Evolutionary conservation across 169 alveolate genomes (phyloP), one percentile per base, ranked within the genome.

Genomic region (Plasmodium adleri): DNA sequence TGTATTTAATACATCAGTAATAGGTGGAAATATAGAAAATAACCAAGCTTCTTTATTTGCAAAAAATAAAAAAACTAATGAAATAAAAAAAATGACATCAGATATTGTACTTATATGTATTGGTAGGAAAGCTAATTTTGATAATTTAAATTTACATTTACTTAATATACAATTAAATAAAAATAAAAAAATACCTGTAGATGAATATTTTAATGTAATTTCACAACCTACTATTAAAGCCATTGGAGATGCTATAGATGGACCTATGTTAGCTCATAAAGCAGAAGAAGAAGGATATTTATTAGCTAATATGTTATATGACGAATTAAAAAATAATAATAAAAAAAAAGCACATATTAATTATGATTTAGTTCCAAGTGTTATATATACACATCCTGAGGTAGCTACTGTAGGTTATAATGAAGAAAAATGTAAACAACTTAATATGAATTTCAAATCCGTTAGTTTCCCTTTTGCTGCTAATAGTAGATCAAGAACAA

Each of bases 181-280:
- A 92, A 93, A 90, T 24, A 98, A 98, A 63, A 94, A 92, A 54
- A 95, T 96, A 32, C 93, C 74, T 63, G 97, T 95, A 1, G 97
- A 96, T 67, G 92, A 76, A 17, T 88, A 94, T 68, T 93, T 95
- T 26, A 74, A 94, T 59, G 97, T 97, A 1, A 67, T 73, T 5
- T 93, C 92, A 47, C 86, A 67, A 26, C 91, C 97, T 1, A 94
- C 95, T 64, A 96, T 99, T 76, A 94, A 95, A 89, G 99, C 99
- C 17, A 98, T 99, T 86, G 99, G 99, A 8, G 99, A 99, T 94
- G 98, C 96, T 54, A 95, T 97, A 45, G 96, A 95, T 32, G 99
- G 99, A 13, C 99, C 99, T 32, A 98, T 98, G 99, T 95, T 99
- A 67, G 99, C 99, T 8, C 99, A 98, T 92, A 98, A 98, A 90